Evolutionary conservation across 768 basidiomycete genomes (phyloP), one percentile per base, ranked within the genome.

Genomic region (Serendipita sp.): DNA sequence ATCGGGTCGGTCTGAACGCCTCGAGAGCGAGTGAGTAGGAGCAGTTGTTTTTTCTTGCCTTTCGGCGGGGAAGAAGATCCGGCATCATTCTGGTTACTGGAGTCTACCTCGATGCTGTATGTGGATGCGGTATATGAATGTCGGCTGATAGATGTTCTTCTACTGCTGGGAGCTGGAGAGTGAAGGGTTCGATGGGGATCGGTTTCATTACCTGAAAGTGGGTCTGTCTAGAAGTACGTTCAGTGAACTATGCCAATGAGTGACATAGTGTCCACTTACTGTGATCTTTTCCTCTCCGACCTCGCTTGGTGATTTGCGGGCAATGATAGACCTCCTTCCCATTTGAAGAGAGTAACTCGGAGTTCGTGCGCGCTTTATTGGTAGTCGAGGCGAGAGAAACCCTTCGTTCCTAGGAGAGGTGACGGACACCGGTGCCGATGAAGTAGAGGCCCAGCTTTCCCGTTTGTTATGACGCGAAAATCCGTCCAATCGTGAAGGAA

Each of bases 1-100:
- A 63, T 73, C 35, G 74, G 69, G 48, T 89, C 86, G 0, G 88
- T 89, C 70, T 91, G 90, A 4, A 87, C 79, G 11, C 80, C 85
- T 48, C 81, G 79, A 32, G 84, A 85, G 2, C 82, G 80, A 28
- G 81, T 84, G 3, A 85, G 77, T 18, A 85, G 77, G 24, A 24
- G 41, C 63, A 85, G 72, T 37, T 75, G 67, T 5, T 71, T 70
- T 63, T 70, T 69, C 53, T 66, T 70, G 46, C 73, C 69, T 64
- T 72, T 69, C 0, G 70, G 69, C 18, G 68, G 65, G 38, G 56
- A 60, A 30, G n/a, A 4, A 38, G 35, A 8, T 11, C 8, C 56
- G 35, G 10, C 56, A 35, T 60, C 56, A 30, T n/a, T 24, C 37
- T 60, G 56, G 10, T 32, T 38, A 11, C 28, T 8, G 18, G 56